These are phyloP conservation scores for Cafeteria roenbergensis DNA, from an alignment of 108 stramenopile species.

Conservation along the genomic window DNA sequence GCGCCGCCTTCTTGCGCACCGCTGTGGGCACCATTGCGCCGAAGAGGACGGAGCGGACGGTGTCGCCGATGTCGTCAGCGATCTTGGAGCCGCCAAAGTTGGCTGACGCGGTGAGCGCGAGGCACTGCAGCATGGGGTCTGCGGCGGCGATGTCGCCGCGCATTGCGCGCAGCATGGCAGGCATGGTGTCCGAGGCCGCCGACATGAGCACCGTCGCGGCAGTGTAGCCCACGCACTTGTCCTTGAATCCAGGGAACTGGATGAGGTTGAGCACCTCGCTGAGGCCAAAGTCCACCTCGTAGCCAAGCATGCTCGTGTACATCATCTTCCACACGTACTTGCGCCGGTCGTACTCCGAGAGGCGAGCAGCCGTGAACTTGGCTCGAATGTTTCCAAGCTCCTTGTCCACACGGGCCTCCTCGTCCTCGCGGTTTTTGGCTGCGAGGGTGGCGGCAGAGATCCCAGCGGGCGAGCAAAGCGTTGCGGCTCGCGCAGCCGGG, in stretches of 20 bases:
- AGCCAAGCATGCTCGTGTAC: conserved; percentile 91
- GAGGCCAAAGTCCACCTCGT: conserved; percentile 97
- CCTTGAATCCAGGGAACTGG: conserved; percentile 63
- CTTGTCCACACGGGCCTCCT: conserved; percentile 74
- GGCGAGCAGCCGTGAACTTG: conserved; percentile 70
- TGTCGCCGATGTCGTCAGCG: conserved; percentile 64
- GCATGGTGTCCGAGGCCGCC: conserved; percentile 59
- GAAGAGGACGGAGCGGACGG: conserved; percentile 68
- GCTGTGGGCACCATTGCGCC: conserved; percentile 60
- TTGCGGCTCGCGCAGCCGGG: not conserved
- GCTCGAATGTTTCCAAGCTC: conserved; percentile 95
- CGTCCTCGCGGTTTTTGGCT: conserved; percentile 47
- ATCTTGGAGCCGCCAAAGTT: conserved; percentile 72
- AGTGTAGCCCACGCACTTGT: conserved; percentile 89
- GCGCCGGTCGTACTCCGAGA: conserved; percentile 76
- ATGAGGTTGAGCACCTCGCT: conserved; percentile 78
- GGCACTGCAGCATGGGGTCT: conserved; percentile 16
- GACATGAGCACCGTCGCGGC: conserved; percentile 73
- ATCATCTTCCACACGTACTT: conserved; percentile 99
- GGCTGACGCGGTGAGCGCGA: conserved; percentile 62
- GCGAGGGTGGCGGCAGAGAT: not conserved
- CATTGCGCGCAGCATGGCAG: conserved; percentile 37
- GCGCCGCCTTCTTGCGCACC: conserved; percentile 82
- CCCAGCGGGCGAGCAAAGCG: too few species aligned
- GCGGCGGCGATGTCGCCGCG: conserved; percentile 33